Evolutionary conservation across 1,139 yeast genomes (phyloP), one percentile per base, ranked within the genome.

Genomic region (Sugiyamaella novakii): DNA sequence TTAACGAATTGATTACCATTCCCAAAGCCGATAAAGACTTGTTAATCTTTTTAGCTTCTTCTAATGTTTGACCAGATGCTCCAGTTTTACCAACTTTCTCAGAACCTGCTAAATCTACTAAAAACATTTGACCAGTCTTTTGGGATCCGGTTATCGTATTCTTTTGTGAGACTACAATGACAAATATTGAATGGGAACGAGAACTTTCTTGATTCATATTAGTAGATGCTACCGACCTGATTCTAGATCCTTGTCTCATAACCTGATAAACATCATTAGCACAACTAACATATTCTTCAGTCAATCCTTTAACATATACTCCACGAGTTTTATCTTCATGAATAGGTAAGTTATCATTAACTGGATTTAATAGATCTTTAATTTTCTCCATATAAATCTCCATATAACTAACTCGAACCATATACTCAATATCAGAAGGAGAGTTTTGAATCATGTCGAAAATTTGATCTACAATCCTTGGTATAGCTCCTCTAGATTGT

Each of bases 61-160:
- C 91, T 14, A 87, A 70, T 0, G 84, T 76, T 55, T 81, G 83
- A 1, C 92, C 94, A 1, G 79, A 69, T 0, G 89, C 94, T 2
- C 94, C 92, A 0, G 95, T 82, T 58, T 83, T 86, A 49, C 82
- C 83, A n/a, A 87, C 82, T 64, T 86, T 87, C 66, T 89, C 96
- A 35, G 92, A 83, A 2, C 96, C 96, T 0, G 96, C 96, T 55
- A 89, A 73, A 69, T 89, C 97, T 8, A 88, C 94, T 45, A 89
- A 69, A 60, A 83, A 86, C 49, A 89, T 72, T 54, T 76, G 81
- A n/a, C 89, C 83, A 38, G 78, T 74, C 61, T 83, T 86, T 36
- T 78, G 73, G 10, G 78, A 72, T 2, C 84, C 87, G 21, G 79
- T 75, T 10, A 66, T 67, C n/a, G 75, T 57, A 55, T 76, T 76